Evolutionary conservation across 2,329 filamentous ascomycete genomes (phyloP), one percentile per base, ranked within the genome.

Genomic region (Alternaria postmessia): DNA sequence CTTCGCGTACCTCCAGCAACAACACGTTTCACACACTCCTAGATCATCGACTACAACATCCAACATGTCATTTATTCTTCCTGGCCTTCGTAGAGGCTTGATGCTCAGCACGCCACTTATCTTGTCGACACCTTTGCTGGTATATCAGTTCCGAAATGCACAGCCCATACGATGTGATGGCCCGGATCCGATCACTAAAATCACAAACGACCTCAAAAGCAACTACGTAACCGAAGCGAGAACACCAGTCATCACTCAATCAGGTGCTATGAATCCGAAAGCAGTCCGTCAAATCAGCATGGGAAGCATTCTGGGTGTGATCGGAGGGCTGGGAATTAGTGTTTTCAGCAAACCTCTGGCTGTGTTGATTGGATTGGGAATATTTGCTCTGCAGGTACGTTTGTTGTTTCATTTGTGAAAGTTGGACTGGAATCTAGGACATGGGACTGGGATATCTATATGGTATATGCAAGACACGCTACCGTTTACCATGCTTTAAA

Each of bases 281-380:
- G 78, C 79, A 2, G 70, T 83, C 26, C 73, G 79, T 51, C 82
- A 85, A 66, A 69, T 84, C 46, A 82, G 79, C 52, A 68, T 79
- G 54, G 83, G 83, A 5, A 83, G 81, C 59, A 81, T 84, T 61
- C 64, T 81, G 30, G 82, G 74, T 4, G 67, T 78, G 32, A 43
- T 78, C 9, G 79, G 84, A 3, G 90, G 90, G 1, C 69, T 94
- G 32, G 79, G 89, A 0, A 83, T 93, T 26, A 88, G 88, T 59
- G 81, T 90, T 16, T 92, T 94, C 75, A 92, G 89, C 8, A 87
- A 87, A 72, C 87, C 89, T 1, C 80, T 94, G 48, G 89, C 90
- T 1, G 71, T 93, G 16, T 75, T 94, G 20, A 79, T 91, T 20
- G 90, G 91, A 0, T 71, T 92, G 12, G 78, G 88, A 9, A 85